Evolutionary conservation across 345 rosid genomes (phyloP), one percentile per base, ranked within the genome.

Genomic region (Cardamine resedifolia): DNA sequence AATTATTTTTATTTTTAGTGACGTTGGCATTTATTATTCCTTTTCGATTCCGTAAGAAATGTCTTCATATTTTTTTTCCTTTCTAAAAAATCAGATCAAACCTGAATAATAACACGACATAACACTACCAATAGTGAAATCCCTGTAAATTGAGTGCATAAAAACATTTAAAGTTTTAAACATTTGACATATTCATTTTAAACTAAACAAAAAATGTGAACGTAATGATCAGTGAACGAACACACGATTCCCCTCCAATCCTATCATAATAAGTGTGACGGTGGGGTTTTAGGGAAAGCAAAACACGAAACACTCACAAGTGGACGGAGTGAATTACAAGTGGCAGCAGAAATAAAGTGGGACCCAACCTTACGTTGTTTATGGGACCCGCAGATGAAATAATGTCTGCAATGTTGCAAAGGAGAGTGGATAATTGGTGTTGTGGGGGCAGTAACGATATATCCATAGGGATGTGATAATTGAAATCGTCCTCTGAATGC

Each of bases 311-410:
- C 31, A n/a, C n/a, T n/a, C n/a, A 70, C 74, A 70, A 76, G 79
- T 76, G 71, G 75, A 38, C 10, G 21, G 48, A 55, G 53, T 63
- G 52, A 70, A n/a, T 56, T 36, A 76, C 75, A 76, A 11, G 66
- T 76, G 79, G 62, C 72, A 70, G 38, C 34, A 76, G 31, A 55
- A 1, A 48, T 1, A 38, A 50, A 14, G 24, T 48, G 75, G 75
- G 61, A 38, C 75, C 75, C 36, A 36, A 9, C 34, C 64, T 68
- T 68, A 61, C 74, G 70, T 53, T 52, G 31, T 18, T 16, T 41
- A 15, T 68, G 43, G 64, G 64, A 30, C 78, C 74, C 49, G 31
- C 1, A 28, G 47, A 4, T 43, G 69, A 23, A 68, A 24, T 75
- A 68, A 68, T 75, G 58, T 58, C 72, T 64, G 43, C 6, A 23